phyloP scores from a whole-genome alignment of 768 basidiomycete genomes.

The Tubosaeta sp. region DNA sequence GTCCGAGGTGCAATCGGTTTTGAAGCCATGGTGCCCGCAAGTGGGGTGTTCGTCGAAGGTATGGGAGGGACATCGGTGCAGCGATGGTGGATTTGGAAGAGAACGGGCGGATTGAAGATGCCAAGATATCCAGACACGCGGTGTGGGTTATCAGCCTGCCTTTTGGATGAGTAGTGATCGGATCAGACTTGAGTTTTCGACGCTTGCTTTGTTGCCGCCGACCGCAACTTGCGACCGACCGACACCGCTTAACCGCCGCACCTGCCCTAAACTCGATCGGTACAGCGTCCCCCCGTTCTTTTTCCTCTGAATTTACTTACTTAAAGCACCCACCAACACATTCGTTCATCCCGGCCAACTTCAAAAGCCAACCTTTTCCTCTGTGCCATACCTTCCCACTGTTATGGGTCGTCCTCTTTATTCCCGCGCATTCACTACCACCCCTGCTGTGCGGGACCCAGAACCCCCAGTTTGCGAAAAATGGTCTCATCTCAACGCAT shows the following conservation, averaged over 20 bases:
- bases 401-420: slow-evolving; percentile 62
- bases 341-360: not conserved
- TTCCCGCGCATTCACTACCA: slow-evolving; percentile 39
- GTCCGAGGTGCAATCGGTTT: no score
- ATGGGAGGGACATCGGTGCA: slow-evolving; percentile 54
- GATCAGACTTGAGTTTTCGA: not conserved
- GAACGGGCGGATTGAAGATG: slow-evolving; percentile 56
- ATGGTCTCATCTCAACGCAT: slow-evolving; percentile 64
- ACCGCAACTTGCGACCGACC: not conserved
- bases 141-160: slow-evolving; percentile 62
- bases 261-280: slow-evolving; percentile 30
- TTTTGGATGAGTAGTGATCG: no score
- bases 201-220: not conserved
- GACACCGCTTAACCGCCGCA: slow-evolving; percentile 27
- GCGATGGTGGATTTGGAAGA: slow-evolving; percentile 31
- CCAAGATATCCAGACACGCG: slow-evolving; percentile 54
- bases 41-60: not conserved
- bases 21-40: no score
- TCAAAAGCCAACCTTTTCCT: not conserved
- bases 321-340: not conserved
- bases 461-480: slow-evolving; percentile 43
- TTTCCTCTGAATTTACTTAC: slow-evolving; percentile 11
- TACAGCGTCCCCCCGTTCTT: slow-evolving; percentile 1
- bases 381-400: slow-evolving; percentile 2
- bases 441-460: slow-evolving; percentile 43